Conservation (phyloP, 768 basidiomycete genomes). For the Dentipellis fragilis region DNA sequence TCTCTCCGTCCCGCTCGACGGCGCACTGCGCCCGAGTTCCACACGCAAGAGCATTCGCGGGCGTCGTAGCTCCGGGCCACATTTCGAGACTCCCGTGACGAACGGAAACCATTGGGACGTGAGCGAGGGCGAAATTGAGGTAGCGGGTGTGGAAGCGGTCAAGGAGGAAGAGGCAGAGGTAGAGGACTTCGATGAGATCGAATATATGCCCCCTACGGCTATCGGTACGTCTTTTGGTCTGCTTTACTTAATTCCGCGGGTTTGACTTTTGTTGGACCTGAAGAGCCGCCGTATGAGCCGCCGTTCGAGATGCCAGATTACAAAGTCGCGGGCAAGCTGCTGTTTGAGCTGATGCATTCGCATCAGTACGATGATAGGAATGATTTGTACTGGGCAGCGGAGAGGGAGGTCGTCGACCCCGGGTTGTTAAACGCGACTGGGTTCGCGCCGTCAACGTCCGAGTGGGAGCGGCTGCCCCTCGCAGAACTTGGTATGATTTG, state of each 20-base stretch:
- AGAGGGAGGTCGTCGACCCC: conserved; percentile 6
- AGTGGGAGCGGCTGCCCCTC: conserved; percentile 7
- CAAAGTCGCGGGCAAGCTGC: conserved; percentile 26
- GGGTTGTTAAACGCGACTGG: conserved; percentile 9
- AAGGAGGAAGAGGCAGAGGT: conserved; percentile 12
- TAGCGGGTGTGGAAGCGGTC: conserved; percentile 16
- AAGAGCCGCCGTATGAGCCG: conserved; percentile 35
- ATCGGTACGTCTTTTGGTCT: conserved; percentile 27
- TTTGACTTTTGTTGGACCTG: neutral
- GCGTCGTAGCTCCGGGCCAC: conserved; percentile 38
- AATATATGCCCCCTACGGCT: conserved; percentile 46
- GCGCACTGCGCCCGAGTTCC: conserved; percentile 56
- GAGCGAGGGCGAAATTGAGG: conserved; percentile 40
- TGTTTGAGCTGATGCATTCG: conserved; percentile 28
- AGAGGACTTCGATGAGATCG: conserved; percentile 36
- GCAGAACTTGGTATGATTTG: conserved; percentile 8
- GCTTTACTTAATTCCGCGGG: neutral
- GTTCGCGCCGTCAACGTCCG: conserved; percentile 1
- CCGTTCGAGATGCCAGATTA: conserved; percentile 43
- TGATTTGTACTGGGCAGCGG: conserved; percentile 17
- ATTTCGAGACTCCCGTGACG: conserved; percentile 58
- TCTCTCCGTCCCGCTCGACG: conserved; percentile 22
- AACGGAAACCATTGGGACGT: conserved; percentile 70
- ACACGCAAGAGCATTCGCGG: conserved; percentile 52
- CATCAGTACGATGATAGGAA: conserved; percentile 23